A percentile compares a stretch with the other conserved stretches of the same genome.
phyloP scores from a whole-genome alignment of 2,329 filamentous ascomycete genomes.

The Alternaria angustiovoidea region DNA sequence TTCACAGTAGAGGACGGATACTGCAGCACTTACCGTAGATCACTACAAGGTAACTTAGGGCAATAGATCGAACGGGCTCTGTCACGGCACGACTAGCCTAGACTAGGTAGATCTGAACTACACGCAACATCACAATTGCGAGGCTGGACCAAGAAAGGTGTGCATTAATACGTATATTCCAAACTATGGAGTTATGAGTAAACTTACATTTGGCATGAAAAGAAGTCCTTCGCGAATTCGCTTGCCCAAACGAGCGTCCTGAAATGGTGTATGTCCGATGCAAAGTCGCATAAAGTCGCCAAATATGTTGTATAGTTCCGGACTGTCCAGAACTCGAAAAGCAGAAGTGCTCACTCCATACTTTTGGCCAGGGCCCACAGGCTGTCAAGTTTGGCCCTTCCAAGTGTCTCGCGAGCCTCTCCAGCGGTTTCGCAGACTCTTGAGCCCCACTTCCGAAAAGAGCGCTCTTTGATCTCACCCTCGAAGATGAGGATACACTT shows the following conservation, averaged over 20 bases:
- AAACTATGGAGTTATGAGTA: conserved; percentile 29
- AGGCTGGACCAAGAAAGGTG: conserved; percentile 4
- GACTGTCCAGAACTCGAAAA: not conserved
- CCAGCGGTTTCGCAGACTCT: conserved; percentile 93
- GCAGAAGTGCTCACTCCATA: conserved; percentile 22
- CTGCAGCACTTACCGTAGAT: not conserved
- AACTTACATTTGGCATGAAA: conserved; percentile 26
- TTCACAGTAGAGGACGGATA: not conserved
- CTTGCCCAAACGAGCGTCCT: not conserved
- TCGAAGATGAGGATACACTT: conserved; percentile 88
- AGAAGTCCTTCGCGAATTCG: conserved; percentile 1
- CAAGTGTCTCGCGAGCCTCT: conserved; percentile 81
- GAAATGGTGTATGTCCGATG: not conserved
- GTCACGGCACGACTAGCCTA: not conserved
- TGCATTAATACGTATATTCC: conserved; percentile 30
- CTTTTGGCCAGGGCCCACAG: conserved; percentile 92
- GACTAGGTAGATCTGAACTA: not conserved
- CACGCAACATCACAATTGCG: conserved; percentile 13
- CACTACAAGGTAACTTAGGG: not conserved
- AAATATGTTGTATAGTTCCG: not conserved
- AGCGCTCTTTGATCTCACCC: conserved; percentile 81
- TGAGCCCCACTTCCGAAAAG: conserved; percentile 84
- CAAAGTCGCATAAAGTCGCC: not conserved
- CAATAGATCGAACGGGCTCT: not conserved
- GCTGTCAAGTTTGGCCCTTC: conserved; percentile 87